These are phyloP conservation scores for Microcos paniculata DNA, from an alignment of 345 rosid genomes.

Conservation along the genomic window DNA sequence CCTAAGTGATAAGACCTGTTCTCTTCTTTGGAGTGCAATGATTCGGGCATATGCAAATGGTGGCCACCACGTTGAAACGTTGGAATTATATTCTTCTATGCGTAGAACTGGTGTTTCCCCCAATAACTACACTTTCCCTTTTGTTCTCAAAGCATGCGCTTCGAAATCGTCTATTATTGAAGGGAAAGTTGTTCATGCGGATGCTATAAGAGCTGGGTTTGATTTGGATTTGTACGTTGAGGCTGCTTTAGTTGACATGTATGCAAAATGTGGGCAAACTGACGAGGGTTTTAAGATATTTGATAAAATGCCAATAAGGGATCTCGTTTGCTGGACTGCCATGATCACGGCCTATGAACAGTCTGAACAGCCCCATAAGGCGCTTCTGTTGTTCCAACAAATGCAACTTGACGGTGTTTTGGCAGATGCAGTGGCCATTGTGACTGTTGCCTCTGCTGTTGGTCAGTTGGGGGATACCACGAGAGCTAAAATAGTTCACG, in stretches of 20 bases:
- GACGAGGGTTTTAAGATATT: slow-evolving; percentile 35
- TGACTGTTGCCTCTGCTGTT: slow-evolving; percentile 54
- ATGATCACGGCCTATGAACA: slow-evolving; percentile 43
- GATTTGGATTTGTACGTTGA: slow-evolving; percentile 30
- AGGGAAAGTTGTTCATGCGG: slow-evolving; percentile 42
- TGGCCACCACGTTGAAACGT: slow-evolving; percentile 34
- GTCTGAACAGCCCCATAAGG: slow-evolving; percentile 20
- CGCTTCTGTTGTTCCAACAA: slow-evolving; percentile 23
- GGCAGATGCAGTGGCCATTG: slow-evolving; percentile 39
- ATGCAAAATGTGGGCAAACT: slow-evolving; percentile 35
- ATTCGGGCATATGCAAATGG: slow-evolving; percentile 44
- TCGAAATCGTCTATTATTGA: slow-evolving; percentile 28
- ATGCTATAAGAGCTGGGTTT: slow-evolving; percentile 37
- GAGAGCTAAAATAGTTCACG: slow-evolving; percentile 31
- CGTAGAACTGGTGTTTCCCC: slow-evolving; percentile 34
- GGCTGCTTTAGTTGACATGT: slow-evolving; percentile 40
- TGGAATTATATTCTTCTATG: slow-evolving; percentile 44
- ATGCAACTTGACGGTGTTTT: slow-evolving; percentile 32
- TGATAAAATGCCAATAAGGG: slow-evolving; percentile 43
- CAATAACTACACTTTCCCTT: slow-evolving; percentile 47
- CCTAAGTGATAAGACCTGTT: slow-evolving; percentile 19
- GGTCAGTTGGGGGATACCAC: slow-evolving; percentile 43
- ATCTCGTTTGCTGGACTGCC: slow-evolving; percentile 50
- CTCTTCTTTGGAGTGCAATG: slow-evolving; percentile 53
- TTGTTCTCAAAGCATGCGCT: slow-evolving; percentile 42